Percentiles rank a stretch among this genome's conserved stretches.
Conservation (phyloP, 352 stramenopile genomes). For the Phytophthora citricola region DNA sequence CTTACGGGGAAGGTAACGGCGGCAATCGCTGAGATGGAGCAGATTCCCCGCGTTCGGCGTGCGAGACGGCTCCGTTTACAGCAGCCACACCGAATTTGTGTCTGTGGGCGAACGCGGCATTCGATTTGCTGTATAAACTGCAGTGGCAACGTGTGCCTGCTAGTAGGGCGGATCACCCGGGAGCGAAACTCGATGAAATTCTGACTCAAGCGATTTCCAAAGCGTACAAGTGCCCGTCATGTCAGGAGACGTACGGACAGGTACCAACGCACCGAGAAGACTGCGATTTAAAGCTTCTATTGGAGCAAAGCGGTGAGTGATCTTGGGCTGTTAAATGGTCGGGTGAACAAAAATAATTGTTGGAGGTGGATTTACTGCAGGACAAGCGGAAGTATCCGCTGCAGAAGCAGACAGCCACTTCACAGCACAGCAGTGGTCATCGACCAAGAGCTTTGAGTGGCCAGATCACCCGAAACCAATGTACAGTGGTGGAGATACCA, state of each 20-base stretch:
- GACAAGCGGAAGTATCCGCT: slow-evolving; percentile 7
- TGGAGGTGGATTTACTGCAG: slow-evolving; percentile 12
- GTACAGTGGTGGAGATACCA: slow-evolving; percentile 24
- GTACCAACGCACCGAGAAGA: slow-evolving; percentile 52
- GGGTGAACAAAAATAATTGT: too few species aligned
- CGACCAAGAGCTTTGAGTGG: slow-evolving; percentile 29
- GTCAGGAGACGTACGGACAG: slow-evolving; percentile 50
- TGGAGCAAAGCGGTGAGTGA: slow-evolving; percentile 57
- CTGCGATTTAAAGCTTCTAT: slow-evolving; percentile 67
- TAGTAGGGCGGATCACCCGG: slow-evolving; percentile 6
- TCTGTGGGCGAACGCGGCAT: slow-evolving; percentile 78
- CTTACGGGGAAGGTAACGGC: slow-evolving; percentile 20
- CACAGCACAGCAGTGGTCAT: slow-evolving; percentile 18
- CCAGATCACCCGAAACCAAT: slow-evolving; percentile 18
- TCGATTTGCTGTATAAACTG: slow-evolving; percentile 71
- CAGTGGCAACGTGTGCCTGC: slow-evolving; percentile 58
- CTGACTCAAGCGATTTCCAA: slow-evolving; percentile 37
- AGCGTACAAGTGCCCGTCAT: slow-evolving; percentile 58
- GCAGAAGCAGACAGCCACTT: background rate
- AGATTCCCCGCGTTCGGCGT: slow-evolving; percentile 26
- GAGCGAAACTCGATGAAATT: slow-evolving; percentile 45
- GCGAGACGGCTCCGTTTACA: slow-evolving; percentile 47
- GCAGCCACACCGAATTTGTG: slow-evolving; percentile 52
- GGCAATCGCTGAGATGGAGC: slow-evolving; percentile 42
- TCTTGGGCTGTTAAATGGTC: too few species aligned